phyloP scores from a whole-genome alignment of 1,139 yeast genomes.

The Pichia sp. region DNA sequence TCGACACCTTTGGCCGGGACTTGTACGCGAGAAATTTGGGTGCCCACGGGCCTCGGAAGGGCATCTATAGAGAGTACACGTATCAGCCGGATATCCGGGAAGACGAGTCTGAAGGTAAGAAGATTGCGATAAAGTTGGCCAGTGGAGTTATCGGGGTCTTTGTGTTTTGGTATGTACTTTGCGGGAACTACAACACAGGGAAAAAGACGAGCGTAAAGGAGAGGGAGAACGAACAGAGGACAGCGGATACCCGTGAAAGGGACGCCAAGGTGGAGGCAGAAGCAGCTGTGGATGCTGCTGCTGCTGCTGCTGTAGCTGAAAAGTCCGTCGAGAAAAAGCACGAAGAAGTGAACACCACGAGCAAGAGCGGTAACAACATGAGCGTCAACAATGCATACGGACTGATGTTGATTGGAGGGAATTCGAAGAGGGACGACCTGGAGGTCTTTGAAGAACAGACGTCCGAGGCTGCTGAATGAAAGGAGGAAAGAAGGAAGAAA shows the following conservation, averaged over 20 bases:
- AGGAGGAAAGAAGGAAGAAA: too few relatives aligned
- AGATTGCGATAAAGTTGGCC: slow-evolving; percentile 10
- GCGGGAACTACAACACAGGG: slow-evolving; percentile 10
- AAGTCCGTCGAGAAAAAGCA: not conserved
- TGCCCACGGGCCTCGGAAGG: slow-evolving; percentile 20
- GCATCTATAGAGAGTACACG: slow-evolving; percentile 20
- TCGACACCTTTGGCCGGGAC: slow-evolving; percentile 26
- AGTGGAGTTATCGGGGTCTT: slow-evolving; percentile 13
- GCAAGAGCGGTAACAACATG: slow-evolving; percentile 13
- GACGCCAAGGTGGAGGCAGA: too few relatives aligned
- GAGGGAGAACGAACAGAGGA: not conserved
- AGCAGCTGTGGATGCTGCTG: not conserved
- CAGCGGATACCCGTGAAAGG: not conserved
- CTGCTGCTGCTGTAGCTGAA: not conserved
- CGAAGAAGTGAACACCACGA: slow-evolving; percentile 5
- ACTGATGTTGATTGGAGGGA: slow-evolving; percentile 13
- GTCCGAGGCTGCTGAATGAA: slow-evolving; percentile 14
- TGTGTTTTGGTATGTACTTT: slow-evolving; percentile 12
- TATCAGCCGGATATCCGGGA: slow-evolving; percentile 10
- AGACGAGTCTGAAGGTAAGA: slow-evolving; percentile 16
- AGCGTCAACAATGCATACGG: slow-evolving; percentile 20
- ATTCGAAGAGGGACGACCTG: not conserved
- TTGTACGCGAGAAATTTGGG: slow-evolving; percentile 21
- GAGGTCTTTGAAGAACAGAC: slow-evolving; percentile 14
- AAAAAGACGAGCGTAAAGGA: not conserved